phyloP scores from a whole-genome alignment of 768 basidiomycete species.

The Serendipita indica region DNA sequence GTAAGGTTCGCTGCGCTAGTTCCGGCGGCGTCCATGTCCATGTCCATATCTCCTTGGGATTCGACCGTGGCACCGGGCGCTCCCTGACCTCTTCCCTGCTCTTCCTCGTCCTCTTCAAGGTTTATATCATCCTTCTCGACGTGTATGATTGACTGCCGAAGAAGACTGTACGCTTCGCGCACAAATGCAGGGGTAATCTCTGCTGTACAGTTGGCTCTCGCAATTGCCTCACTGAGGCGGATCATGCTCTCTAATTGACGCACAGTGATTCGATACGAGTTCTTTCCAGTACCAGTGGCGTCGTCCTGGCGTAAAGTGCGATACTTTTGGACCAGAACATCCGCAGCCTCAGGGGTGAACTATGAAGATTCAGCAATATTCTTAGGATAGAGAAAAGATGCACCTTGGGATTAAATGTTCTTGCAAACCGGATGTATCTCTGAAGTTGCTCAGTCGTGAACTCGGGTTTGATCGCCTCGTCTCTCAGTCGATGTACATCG shows the following conservation, averaged over 20 bases:
- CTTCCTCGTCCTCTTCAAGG: constrained; percentile 80
- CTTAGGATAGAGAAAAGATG: constrained; percentile 17
- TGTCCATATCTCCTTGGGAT: constrained; percentile 25
- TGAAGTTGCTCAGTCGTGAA: constrained; percentile 95
- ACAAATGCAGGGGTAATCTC: constrained; percentile 95
- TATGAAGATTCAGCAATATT: constrained; percentile 25
- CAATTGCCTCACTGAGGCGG: constrained; percentile 92
- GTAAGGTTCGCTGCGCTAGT: constrained; percentile 18
- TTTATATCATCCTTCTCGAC: constrained; percentile 98
- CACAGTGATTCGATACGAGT: constrained; percentile 94
- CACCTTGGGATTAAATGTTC: constrained; percentile 97
- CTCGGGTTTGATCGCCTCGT: constrained; percentile 89
- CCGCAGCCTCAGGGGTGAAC: constrained; percentile 86
- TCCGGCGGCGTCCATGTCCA: constrained; percentile 18
- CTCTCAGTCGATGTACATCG: constrained; percentile 89
- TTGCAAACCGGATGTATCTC: constrained; percentile 89
- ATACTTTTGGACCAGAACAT: constrained; percentile 91
- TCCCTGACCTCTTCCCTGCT: constrained; percentile 14
- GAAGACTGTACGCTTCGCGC: constrained; percentile 83
- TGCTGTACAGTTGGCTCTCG: constrained; percentile 88
- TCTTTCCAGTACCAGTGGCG: constrained; percentile 68
- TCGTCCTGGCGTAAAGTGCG: constrained; percentile 86
- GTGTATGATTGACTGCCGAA: constrained; percentile 96
- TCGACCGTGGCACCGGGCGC: constrained; percentile 28
- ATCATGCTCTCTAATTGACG: constrained; percentile 98